Percentiles rank a stretch among this genome's conserved stretches.
Evolutionary conservation across 257 asterid genomes (phyloP).

Genomic region (Thymus quinquecostatus): DNA sequence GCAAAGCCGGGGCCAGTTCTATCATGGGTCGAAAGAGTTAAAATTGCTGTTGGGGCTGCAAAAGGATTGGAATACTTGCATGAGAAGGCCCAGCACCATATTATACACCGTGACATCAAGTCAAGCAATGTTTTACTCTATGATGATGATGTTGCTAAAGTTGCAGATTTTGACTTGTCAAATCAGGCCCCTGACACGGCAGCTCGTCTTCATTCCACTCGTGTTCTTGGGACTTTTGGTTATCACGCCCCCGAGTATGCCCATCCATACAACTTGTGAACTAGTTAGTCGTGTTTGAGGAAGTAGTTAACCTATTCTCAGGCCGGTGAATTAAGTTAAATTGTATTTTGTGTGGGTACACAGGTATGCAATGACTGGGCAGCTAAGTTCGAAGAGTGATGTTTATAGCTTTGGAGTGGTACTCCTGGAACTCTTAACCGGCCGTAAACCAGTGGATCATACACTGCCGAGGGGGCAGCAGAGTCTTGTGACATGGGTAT

Average conservation of each 20-base stretch:
- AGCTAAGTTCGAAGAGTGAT: slow-evolving; percentile 74
- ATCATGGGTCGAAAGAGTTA: slow-evolving; percentile 70
- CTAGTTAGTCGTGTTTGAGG: neutral
- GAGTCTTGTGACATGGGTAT: slow-evolving; percentile 86
- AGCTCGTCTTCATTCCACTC: slow-evolving; percentile 87
- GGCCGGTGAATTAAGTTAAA: slow-evolving; percentile 12
- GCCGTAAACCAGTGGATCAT: slow-evolving; percentile 81
- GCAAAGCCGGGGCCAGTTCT: slow-evolving; percentile 83
- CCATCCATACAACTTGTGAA: slow-evolving; percentile 6
- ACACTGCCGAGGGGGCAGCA: slow-evolving; percentile 81
- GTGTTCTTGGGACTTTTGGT: slow-evolving; percentile 86
- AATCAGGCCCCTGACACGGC: slow-evolving; percentile 85
- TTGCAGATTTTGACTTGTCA: slow-evolving; percentile 79
- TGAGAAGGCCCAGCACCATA: slow-evolving; percentile 74
- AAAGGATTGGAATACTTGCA: slow-evolving; percentile 79
- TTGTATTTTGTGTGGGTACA: slow-evolving; percentile 32
- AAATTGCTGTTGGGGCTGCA: slow-evolving; percentile 83
- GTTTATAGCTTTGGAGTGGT: slow-evolving; percentile 85
- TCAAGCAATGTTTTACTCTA: slow-evolving; percentile 75
- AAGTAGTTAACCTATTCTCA: neutral
- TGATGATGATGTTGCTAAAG: slow-evolving; percentile 74
- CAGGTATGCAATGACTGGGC: slow-evolving; percentile 90
- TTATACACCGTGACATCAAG: slow-evolving; percentile 78
- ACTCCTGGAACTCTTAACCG: slow-evolving; percentile 77
- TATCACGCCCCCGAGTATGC: slow-evolving; percentile 88